phyloP scores from a whole-genome alignment of 805 yeast genomes.

The Ogataea degrootiae region DNA sequence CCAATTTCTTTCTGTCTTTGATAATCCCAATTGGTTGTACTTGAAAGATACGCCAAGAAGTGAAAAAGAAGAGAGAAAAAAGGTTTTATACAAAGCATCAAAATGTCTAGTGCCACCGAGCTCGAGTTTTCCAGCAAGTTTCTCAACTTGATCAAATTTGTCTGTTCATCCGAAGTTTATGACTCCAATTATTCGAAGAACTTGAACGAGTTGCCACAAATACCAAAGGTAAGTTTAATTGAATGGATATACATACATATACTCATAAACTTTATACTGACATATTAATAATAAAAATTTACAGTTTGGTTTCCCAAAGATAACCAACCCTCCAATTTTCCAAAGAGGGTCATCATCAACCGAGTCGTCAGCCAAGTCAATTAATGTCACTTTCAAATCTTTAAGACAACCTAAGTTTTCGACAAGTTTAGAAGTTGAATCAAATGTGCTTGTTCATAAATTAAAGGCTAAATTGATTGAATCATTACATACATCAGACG shows the following conservation, averaged over 20 bases:
- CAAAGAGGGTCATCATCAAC: conserved; percentile 21
- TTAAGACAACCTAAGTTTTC: conserved; percentile 69
- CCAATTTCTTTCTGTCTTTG: neutral
- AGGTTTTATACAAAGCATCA: neutral
- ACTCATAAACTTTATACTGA: neutral
- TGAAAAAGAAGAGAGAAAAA: neutral
- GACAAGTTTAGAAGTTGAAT: conserved; percentile 11
- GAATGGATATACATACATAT: neutral
- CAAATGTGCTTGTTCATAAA: conserved; percentile 29
- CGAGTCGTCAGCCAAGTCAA: conserved; percentile 14
- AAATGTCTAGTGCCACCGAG: conserved; percentile 28
- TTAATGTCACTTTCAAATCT: conserved; percentile 49
- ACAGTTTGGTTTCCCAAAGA: conserved; percentile 11
- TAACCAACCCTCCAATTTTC: conserved; percentile 25
- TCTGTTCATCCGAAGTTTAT: conserved; percentile 29
- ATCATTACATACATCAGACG: conserved; percentile 16
- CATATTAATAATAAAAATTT: neutral
- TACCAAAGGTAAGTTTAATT: conserved; percentile 9
- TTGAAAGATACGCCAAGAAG: neutral
- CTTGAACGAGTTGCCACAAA: conserved; percentile 3
- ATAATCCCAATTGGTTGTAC: neutral
- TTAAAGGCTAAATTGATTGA: conserved; percentile 36
- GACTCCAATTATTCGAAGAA: conserved; percentile 7
- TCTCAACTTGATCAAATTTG: conserved; percentile 42
- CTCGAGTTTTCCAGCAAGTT: conserved; percentile 45